Percentiles rank a stretch among this genome's conserved stretches.
phyloP scores from a whole-genome alignment of 2,329 filamentous ascomycete genomes.

The Diaporthe sp. region DNA sequence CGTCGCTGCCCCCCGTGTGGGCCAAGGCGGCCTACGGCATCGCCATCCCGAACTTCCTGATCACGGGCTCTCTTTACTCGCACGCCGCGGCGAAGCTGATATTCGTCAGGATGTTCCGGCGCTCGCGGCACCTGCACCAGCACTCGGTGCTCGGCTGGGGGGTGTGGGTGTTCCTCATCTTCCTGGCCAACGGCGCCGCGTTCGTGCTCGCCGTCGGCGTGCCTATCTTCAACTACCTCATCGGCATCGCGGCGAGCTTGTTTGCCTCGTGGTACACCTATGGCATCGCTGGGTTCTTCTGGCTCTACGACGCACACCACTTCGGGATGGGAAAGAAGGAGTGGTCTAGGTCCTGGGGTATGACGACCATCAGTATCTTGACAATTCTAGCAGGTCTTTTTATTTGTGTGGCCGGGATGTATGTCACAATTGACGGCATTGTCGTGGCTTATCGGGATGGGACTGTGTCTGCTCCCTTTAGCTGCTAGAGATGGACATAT shows the following conservation, averaged over 20 bases:
- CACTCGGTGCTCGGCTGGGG: conserved; percentile 58
- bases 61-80: conserved; percentile 60
- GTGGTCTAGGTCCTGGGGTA: conserved; percentile 50
- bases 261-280: conserved; percentile 67
- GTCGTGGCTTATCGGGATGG: conserved; percentile 29
- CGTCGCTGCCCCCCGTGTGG: conserved; percentile 56
- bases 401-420: conserved; percentile 59
- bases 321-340: conserved; percentile 49
- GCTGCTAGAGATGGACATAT: conserved; percentile 19
- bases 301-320: conserved; percentile 60
- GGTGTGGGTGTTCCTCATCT: conserved; percentile 56
- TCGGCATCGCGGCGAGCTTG: conserved; percentile 59
- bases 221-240: conserved; percentile 64
- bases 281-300: conserved; percentile 62
- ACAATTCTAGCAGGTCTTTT: conserved; percentile 58
- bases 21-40: conserved; percentile 62
- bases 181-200: conserved; percentile 57
- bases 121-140: conserved; percentile 56
- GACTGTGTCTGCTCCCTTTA: conserved; percentile 32
- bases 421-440: conserved; percentile 55
- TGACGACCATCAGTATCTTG: conserved; percentile 50
- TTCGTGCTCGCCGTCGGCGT: conserved; percentile 57
- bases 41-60: conserved; percentile 60
- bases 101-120: conserved; percentile 60
- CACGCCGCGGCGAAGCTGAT: conserved; percentile 63